Evolutionary conservation across 1,284 basidiomycete species (phyloP), one percentile per base, ranked within the genome.

Genomic region (Athelia sp.): DNA sequence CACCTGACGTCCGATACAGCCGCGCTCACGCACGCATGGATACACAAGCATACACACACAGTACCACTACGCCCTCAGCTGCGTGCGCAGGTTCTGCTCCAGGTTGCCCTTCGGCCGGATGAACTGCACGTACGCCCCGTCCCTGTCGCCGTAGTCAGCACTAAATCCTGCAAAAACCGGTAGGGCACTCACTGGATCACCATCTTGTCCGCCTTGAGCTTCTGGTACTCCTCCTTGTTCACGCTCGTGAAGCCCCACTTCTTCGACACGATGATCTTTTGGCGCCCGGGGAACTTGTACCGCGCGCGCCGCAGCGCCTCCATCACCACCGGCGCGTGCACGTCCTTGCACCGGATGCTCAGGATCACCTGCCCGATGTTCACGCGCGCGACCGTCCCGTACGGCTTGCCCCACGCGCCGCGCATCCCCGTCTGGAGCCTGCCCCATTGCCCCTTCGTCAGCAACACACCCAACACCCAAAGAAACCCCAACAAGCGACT

Each of bases 241-340:
- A 98, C 93, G 66, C 90, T 90, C 54, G 96, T 98, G 81, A 99
- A 98, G 59, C 95, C 96, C 91, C 92, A 94, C 81, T 94, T 95
- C 83, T 93, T 92, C 57, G 89, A 93, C 61, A 98, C 81, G 62
- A 98, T 98, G 74, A 98, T 97, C 87, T 98, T 98, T 78, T 98
- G 95, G 68, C 95, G 87, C 61, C 95, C 95, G 49, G 96, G 95
- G 89, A 98, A 98, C 86, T 98, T 99, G 87, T 98, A 98, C 56
- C 95, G 92, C 43, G 95, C 93, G 63, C 93, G 92, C 63, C 93
- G 90, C 59, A 99, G 87, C 53, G 96, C 96, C 78, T 99, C 96
- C 72, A 93, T 88, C 68, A 98, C 90, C 63, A 97, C 90, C 44
- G 87, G 71, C 49, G 87, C 84, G 74, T 95, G 94, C 58, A 65